phyloP scores from a whole-genome alignment of 2,329 filamentous ascomycete genomes.

The Aspergillus hortae region DNA sequence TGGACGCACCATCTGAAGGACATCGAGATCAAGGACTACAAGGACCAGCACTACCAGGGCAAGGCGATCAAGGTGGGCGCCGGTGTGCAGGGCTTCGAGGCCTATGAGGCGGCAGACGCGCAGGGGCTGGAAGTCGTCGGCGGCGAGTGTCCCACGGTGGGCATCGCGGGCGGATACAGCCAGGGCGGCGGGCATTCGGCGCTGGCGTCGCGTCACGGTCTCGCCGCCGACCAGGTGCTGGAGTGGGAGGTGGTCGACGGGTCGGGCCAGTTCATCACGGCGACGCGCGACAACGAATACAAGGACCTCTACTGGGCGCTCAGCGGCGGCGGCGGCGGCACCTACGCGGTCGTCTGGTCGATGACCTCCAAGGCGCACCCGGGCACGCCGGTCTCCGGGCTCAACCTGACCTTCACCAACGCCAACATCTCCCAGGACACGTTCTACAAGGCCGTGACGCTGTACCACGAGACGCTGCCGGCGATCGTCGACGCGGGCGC shows the following conservation, averaged over 20 bases:
- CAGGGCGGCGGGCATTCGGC: constrained; percentile 60
- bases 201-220: constrained; percentile 53
- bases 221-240: constrained; percentile 59
- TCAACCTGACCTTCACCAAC: constrained; percentile 42
- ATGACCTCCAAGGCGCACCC: constrained; percentile 53
- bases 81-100: constrained; percentile 50
- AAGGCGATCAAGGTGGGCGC: constrained; percentile 53
- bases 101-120: constrained; percentile 46
- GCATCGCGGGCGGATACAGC: constrained; percentile 57
- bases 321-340: constrained; percentile 57
- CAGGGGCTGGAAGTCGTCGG: constrained; percentile 52
- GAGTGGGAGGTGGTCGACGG: constrained; percentile 56
- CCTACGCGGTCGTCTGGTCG: constrained; percentile 55
- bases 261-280: constrained; percentile 47
- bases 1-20: constrained; percentile 33
- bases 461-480: constrained; percentile 47
- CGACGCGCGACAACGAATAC: constrained; percentile 44
- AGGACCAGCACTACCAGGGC: constrained; percentile 45
- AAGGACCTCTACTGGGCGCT: constrained; percentile 61
- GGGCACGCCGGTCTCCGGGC: constrained; percentile 42
- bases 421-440: constrained; percentile 35
- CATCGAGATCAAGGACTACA: constrained; percentile 30
- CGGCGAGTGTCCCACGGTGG: constrained; percentile 55
- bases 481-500: constrained; percentile 49
- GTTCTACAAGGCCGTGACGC: constrained; percentile 51